These are phyloP conservation scores for Microsporum audouinii DNA, from an alignment of 2,329 filamentous ascomycete species.

Conservation along the genomic window DNA sequence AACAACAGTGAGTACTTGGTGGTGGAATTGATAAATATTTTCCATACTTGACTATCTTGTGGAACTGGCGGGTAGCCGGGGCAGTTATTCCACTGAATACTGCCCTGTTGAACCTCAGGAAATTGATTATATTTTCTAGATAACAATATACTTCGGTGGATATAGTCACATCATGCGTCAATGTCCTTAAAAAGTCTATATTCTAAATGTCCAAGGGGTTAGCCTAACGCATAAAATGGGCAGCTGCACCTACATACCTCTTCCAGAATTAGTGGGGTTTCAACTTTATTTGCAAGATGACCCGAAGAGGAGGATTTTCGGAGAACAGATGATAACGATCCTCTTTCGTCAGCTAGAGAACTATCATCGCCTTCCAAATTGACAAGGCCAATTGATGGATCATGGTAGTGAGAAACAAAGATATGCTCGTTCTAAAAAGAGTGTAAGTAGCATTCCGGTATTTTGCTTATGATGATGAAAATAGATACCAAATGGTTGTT, in stretches of 20 bases:
- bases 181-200: conserved; percentile 49
- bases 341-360: conserved; percentile 24
- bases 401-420: conserved; percentile 78
- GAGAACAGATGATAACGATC: conserved; percentile 29
- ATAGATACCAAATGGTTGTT: conserved; percentile 33
- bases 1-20: conserved; percentile 18
- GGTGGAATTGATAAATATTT: neutral
- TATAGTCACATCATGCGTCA: conserved; percentile 49
- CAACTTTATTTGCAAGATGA: neutral
- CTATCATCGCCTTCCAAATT: conserved; percentile 47
- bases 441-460: neutral
- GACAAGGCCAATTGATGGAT: conserved; percentile 57
- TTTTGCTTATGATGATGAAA: neutral
- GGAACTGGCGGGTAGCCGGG: conserved; percentile 65
- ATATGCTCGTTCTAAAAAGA: conserved; percentile 59
- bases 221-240: neutral
- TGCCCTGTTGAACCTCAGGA: conserved; percentile 76
- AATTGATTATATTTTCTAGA: conserved; percentile 75
- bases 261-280: conserved; percentile 4
- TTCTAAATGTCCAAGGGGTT: conserved; percentile 15
- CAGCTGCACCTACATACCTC: neutral
- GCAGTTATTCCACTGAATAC: conserved; percentile 69
- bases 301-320: conserved; percentile 17
- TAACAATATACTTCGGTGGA: conserved; percentile 73
- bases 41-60: conserved; percentile 49